A percentile compares a stretch with the other conserved stretches of the same genome.
Evolutionary conservation across 768 basidiomycete species (phyloP).

Genomic region (Xerocomellus intermedius): DNA sequence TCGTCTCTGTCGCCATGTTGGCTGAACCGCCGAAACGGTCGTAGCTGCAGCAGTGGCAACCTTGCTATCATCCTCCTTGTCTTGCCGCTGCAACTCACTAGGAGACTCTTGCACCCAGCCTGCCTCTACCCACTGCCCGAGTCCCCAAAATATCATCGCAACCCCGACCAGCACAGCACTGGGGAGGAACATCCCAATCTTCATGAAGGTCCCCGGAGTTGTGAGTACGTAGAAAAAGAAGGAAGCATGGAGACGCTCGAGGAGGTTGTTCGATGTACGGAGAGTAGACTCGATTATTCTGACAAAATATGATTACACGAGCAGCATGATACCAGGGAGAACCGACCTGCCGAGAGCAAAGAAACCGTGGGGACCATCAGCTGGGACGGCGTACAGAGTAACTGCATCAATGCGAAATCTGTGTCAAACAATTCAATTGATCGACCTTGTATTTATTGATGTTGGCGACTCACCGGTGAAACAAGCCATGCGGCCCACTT

Average conservation of each 20-base stretch:
- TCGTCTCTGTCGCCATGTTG: slow-evolving; percentile 29
- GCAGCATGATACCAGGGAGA: neutral
- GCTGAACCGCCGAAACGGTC: neutral
- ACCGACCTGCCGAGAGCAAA: slow-evolving; percentile 84
- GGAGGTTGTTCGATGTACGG: slow-evolving; percentile 88
- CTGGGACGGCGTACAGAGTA: slow-evolving; percentile 85
- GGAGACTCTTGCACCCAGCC: slow-evolving; percentile 45
- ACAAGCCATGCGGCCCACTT: slow-evolving; percentile 87
- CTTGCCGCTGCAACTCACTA: neutral
- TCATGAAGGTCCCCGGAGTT: slow-evolving; percentile 65
- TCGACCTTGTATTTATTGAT: neutral
- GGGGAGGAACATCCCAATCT: slow-evolving; percentile 89
- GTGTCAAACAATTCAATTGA: neutral
- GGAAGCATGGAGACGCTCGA: slow-evolving; percentile 95
- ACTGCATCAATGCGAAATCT: slow-evolving; percentile 95
- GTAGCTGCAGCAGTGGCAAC: neutral
- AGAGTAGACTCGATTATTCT: slow-evolving; percentile 87
- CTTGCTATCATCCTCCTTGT: slow-evolving; percentile 13
- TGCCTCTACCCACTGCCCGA: slow-evolving; percentile 67
- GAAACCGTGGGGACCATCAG: slow-evolving; percentile 92
- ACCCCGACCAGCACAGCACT: slow-evolving; percentile 82
- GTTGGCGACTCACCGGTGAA: slow-evolving; percentile 65
- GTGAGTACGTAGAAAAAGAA: slow-evolving; percentile 89
- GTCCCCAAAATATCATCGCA: slow-evolving; percentile 81
- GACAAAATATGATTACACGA: neutral